A percentile compares a stretch with the other conserved stretches of the same genome.
phyloP scores from a whole-genome alignment of 2,329 filamentous ascomycete genomes.

The Parastagonospora avenae region DNA sequence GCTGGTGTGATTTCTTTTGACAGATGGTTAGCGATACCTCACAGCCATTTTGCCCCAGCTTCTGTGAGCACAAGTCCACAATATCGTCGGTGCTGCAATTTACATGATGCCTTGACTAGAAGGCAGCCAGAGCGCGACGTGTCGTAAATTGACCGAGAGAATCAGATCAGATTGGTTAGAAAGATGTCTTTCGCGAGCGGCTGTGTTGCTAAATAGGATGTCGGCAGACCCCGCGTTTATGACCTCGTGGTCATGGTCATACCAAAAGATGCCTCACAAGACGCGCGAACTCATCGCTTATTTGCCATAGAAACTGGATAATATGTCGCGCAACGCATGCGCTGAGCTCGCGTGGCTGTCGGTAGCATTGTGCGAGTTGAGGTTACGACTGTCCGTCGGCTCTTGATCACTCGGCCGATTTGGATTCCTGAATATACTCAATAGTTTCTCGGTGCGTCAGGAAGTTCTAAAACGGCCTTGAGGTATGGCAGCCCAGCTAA shows the following conservation, averaged over 20 bases:
- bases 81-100: too few relatives aligned
- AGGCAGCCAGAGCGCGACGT: background rate
- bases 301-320: background rate
- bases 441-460: too few relatives aligned
- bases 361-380: slow-evolving; percentile 3
- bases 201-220: slow-evolving; percentile 1
- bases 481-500: too few relatives aligned
- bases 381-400: too few relatives aligned
- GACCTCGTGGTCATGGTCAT: slow-evolving; percentile 10
- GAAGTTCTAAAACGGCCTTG: too few relatives aligned
- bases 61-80: too few relatives aligned
- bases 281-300: slow-evolving; percentile 6
- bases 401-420: too few relatives aligned
- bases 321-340: slow-evolving; percentile 11
- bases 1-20: background rate
- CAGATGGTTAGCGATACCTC: too few relatives aligned
- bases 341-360: slow-evolving; percentile 16
- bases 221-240: slow-evolving; percentile 13
- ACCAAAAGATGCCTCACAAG: slow-evolving; percentile 7
- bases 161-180: background rate
- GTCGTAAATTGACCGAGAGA: background rate
- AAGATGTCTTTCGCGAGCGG: background rate
- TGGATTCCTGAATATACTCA: too few relatives aligned
- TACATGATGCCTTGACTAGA: background rate
- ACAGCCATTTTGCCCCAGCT: too few relatives aligned